These are phyloP conservation scores for Cucurbita maxima DNA, from an alignment of 306 rosid species.

Conservation along the genomic window DNA sequence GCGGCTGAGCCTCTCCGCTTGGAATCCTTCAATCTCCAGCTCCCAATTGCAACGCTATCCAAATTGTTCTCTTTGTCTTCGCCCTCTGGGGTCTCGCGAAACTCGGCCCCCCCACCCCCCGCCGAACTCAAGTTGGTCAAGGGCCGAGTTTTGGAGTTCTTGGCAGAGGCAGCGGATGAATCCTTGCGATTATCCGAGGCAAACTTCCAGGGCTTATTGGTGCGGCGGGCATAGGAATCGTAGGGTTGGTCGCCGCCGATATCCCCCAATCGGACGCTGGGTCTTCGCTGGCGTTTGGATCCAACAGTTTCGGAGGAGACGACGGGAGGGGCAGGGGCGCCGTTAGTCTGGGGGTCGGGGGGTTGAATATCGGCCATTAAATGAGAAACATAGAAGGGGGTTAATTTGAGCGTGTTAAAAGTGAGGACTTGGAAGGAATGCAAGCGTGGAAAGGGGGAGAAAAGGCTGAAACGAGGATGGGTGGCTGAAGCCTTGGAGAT, in stretches of 20 bases:
- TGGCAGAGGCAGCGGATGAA: constrained; percentile 23
- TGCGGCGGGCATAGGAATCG: constrained; percentile 58
- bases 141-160: constrained; percentile 75
- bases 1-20: constrained; percentile 51
- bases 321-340: constrained; percentile 18
- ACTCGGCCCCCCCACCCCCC: neutral
- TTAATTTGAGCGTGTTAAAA: neutral
- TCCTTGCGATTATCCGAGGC: constrained; percentile 25
- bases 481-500: no score
- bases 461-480: no score
- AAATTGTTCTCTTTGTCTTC: constrained; percentile 49
- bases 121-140: constrained; percentile 32
- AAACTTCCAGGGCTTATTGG: constrained; percentile 51
- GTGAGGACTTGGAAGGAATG: neutral
- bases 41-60: constrained; percentile 61
- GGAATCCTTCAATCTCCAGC: constrained; percentile 79
- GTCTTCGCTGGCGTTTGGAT: constrained; percentile 77
- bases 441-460: no score
- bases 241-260: constrained; percentile 84
- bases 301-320: constrained; percentile 42
- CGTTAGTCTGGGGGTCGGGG: constrained; percentile 42
- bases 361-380: constrained; percentile 67
- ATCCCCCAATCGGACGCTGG: constrained; percentile 88
- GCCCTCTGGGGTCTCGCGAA: constrained; percentile 10
- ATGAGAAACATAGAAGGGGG: neutral